Evolutionary conservation across 2,329 filamentous ascomycete species (phyloP).

Genomic region (Colletotrichum tropicale): DNA sequence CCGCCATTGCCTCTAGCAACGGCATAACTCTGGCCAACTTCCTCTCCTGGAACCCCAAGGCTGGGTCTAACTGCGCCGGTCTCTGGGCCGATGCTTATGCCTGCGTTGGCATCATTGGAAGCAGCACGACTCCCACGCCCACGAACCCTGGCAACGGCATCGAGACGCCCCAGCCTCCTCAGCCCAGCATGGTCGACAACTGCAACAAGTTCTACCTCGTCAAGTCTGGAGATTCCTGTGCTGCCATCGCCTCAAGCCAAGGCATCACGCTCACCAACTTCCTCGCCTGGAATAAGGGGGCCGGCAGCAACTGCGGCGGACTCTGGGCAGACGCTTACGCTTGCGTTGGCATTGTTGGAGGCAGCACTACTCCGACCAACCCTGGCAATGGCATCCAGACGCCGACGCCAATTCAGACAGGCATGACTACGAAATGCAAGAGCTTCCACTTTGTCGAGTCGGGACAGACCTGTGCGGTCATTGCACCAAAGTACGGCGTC

Average conservation of each 20-base stretch:
- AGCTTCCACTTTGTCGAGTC: conserved; percentile 10
- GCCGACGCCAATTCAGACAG: conserved; percentile 2
- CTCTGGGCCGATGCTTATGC: conserved; percentile 22
- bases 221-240: not conserved
- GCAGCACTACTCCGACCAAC: not conserved
- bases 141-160: conserved; percentile 1
- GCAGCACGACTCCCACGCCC: not conserved
- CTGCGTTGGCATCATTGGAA: conserved; percentile 7
- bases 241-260: not conserved
- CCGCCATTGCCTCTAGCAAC: not conserved
- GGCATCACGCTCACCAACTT: conserved; percentile 26
- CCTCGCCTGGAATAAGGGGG: conserved; percentile 33
- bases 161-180: not conserved
- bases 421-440: conserved; percentile 20
- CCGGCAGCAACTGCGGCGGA: conserved; percentile 27
- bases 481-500: conserved; percentile 1
- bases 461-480: conserved; percentile 2
- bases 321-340: conserved; percentile 22
- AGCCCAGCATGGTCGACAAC: not conserved
- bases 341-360: conserved; percentile 7
- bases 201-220: not conserved
- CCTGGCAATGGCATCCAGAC: conserved; percentile 16
- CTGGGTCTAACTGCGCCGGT: conserved; percentile 27
- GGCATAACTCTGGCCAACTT: conserved; percentile 25
- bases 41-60: conserved; percentile 33